Evolutionary conservation across 73 alveolate species (phyloP).

Genomic region (Tetrahymena malaccensis): DNA sequence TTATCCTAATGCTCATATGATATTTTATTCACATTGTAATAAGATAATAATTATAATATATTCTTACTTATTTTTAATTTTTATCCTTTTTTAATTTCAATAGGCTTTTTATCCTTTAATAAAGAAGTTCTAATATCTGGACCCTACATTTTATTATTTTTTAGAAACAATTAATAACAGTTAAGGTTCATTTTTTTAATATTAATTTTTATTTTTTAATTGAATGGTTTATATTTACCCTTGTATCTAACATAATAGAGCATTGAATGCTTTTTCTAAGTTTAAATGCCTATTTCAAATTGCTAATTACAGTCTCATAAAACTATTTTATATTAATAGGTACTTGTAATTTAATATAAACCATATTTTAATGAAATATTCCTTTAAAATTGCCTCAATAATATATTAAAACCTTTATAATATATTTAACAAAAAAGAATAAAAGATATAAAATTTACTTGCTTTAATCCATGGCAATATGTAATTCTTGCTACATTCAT

Average conservation of each 20-base stretch:
- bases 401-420: not conserved
- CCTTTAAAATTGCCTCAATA: not conserved
- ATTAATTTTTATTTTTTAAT: too few relatives aligned
- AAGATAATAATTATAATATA: not conserved
- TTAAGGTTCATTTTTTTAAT: not conserved
- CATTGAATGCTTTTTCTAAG: not conserved
- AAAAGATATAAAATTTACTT: not conserved
- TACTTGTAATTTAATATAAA: not conserved
- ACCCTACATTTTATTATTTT: conserved; percentile 43
- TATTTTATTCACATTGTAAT: not conserved
- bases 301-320: not conserved
- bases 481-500: conserved; percentile 86
- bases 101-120: conserved; percentile 50
- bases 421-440: not conserved
- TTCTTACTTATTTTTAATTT: conserved; percentile 48
- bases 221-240: not conserved
- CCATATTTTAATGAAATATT: not conserved
- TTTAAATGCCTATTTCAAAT: not conserved
- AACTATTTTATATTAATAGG: not conserved
- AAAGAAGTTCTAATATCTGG: conserved; percentile 88
- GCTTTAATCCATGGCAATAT: conserved; percentile 71
- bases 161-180: not conserved
- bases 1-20: not conserved
- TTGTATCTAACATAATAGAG: not conserved
- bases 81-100: conserved; percentile 56